Conservation (phyloP, 306 rosid species). For the Carpinus fangiana region DNA sequence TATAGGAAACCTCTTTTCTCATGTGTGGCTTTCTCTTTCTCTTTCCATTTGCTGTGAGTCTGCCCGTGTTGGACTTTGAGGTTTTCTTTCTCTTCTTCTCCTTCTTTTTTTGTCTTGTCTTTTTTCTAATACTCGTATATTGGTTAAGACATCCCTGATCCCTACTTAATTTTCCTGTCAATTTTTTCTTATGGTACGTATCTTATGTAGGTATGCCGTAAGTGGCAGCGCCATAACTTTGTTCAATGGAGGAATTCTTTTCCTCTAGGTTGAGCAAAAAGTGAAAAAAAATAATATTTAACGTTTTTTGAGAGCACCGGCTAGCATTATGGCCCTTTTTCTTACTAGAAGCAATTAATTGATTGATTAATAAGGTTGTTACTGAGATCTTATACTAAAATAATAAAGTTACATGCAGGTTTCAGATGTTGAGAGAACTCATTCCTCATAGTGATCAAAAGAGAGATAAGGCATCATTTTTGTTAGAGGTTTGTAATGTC, state of each 20-base stretch:
- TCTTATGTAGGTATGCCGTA: not conserved
- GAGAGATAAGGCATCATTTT: constrained; percentile 97
- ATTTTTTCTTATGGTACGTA: not conserved
- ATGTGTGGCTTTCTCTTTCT: not conserved
- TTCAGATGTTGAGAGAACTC: constrained; percentile 89
- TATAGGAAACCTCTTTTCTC: not conserved
- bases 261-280: not conserved
- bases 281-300: not conserved
- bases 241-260: not conserved
- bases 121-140: not conserved
- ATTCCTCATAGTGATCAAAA: constrained; percentile 97
- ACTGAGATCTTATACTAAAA: constrained; percentile 5
- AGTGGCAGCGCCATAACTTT: not conserved
- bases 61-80: not conserved
- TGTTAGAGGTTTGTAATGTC: constrained; percentile 67
- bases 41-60: not conserved
- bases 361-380: constrained; percentile 18
- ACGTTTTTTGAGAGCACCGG: not conserved
- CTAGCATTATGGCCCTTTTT: not conserved
- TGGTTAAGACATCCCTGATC: not conserved
- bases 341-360: not conserved
- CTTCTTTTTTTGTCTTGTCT: no score
- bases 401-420: constrained; percentile 49
- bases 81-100: no score
- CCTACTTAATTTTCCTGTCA: not conserved